A percentile compares a stretch with the other conserved stretches of the same genome.
Evolutionary conservation across 139 green algal genomes (phyloP).

Genomic region (Chlorella vulgaris): DNA sequence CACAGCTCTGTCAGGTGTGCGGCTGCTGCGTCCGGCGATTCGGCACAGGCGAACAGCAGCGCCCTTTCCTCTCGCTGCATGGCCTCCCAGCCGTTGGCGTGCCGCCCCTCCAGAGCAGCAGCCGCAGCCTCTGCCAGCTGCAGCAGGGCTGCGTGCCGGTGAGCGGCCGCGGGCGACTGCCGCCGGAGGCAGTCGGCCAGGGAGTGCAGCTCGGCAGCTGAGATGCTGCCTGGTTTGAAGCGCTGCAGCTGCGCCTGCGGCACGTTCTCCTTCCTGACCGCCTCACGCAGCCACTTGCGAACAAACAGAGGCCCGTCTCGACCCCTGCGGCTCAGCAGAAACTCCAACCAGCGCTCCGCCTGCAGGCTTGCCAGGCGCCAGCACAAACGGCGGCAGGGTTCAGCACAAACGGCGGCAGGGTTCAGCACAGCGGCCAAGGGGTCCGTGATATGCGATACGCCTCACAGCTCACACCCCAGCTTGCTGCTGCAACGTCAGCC

Average conservation of each 20-base stretch:
- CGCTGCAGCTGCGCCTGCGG: conserved; percentile 22
- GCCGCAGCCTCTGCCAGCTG: conserved; percentile 54
- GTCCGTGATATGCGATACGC: too few species aligned
- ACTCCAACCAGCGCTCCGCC: conserved; percentile 48
- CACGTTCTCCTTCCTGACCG: conserved; percentile 41
- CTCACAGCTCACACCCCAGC: too few species aligned
- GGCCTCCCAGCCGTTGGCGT: conserved; percentile 46
- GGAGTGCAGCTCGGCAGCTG: conserved; percentile 49
- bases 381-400: not conserved
- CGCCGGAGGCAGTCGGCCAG: conserved; percentile 47
- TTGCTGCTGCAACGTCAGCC: too few species aligned
- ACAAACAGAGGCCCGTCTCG: conserved; percentile 58
- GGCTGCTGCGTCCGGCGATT: conserved; percentile 11
- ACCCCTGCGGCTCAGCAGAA: conserved; percentile 46
- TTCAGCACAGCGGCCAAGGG: too few species aligned
- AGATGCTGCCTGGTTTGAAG: conserved; percentile 41
- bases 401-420: too few species aligned
- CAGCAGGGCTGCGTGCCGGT: conserved; percentile 48
- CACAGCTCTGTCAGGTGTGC: conserved; percentile 47
- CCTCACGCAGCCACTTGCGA: conserved; percentile 71
- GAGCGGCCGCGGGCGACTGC: conserved; percentile 24
- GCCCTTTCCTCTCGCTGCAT: conserved; percentile 43
- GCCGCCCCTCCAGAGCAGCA: conserved; percentile 22
- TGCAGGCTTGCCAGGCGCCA: not conserved
- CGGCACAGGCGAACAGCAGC: conserved; percentile 36